Base-by-base conservation (phyloP, 176 grass and related monocot species). In the Oryza glaberrima region DNA sequence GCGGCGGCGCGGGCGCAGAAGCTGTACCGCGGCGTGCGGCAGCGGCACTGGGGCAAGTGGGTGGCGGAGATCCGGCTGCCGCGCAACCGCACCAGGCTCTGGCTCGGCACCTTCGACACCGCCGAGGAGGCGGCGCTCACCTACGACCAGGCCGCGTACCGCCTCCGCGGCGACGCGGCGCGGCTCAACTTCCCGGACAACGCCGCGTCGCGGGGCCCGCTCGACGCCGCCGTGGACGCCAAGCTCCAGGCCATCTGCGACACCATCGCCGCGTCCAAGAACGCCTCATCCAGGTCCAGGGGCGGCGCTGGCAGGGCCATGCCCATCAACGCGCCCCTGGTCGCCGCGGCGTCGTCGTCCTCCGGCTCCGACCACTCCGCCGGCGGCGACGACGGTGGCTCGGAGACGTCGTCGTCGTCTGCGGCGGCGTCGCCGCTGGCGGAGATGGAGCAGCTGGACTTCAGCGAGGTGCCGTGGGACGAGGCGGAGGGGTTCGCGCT, bases 91-190 rank as follows among this genome's bases (percentile, higher is more conserved):
- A 90, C 85, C 47, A 78, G 54, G 54, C 93, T 95, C 76, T 95
- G 93, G 93, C 93, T 95, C 83, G 93, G 93, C 74, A 95, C 93
- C 85, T 95, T 95, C 76, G 93, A 95, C 88, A 95, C 88, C 25
- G 93, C 93, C 25, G 93, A 95, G 85, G 93, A 90, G 84, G 87
- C 81, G 85, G 54, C 38, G 61, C 64, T 85, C 13, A 78, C 72
- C 41, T 89, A 89, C 82, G 89, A 87, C 77, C 81, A 88, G 76
- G 85, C 85, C 12, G 85, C 89, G 3, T 88, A 65, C 81, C 84
- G 85, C 25, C 89, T 91, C 43, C 89, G 81, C 65, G 89, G 89
- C 15, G 85, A 91, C 70, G 81, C 81, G 3, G 89, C 89, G n/a
- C 15, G 81, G 6, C 85, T 91, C 85, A 91, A 91, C 66, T 91